Evolutionary conservation across 2,329 filamentous ascomycete species (phyloP).

Genomic region (Monosporascus sp.): DNA sequence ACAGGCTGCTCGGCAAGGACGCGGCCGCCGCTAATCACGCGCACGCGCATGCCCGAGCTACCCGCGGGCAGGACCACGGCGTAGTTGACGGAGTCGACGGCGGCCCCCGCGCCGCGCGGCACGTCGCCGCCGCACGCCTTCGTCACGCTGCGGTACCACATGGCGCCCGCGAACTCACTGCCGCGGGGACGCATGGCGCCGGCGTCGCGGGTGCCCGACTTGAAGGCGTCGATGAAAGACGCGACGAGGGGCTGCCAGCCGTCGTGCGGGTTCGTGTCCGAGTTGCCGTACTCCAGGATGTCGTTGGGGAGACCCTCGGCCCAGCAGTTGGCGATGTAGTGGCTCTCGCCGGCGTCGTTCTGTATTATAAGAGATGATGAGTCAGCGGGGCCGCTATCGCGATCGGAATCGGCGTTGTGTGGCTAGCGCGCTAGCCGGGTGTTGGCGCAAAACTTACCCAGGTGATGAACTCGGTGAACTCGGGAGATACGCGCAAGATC

Average conservation of each 20-base stretch:
- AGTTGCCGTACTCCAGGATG: slow-evolving; percentile 26
- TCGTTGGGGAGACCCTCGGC: slow-evolving; percentile 21
- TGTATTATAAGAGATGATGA: slow-evolving; percentile 3
- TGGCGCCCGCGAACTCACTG: slow-evolving; percentile 20
- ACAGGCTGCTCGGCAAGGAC: slow-evolving; percentile 15
- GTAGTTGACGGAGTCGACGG: slow-evolving; percentile 23
- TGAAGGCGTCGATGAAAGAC: slow-evolving; percentile 32
- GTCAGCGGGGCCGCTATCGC: not conserved
- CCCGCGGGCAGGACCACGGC: slow-evolving; percentile 20
- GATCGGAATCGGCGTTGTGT: too few species aligned
- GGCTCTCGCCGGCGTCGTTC: slow-evolving; percentile 32
- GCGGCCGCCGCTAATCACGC: slow-evolving; percentile 20
- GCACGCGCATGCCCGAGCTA: slow-evolving; percentile 9
- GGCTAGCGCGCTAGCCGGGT: too few species aligned
- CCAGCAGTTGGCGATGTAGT: slow-evolving; percentile 31
- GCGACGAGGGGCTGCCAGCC: slow-evolving; percentile 30
- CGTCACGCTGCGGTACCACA: slow-evolving; percentile 27
- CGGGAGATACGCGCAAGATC: slow-evolving; percentile 26
- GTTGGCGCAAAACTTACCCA: slow-evolving; percentile 14
- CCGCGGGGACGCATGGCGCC: slow-evolving; percentile 16
- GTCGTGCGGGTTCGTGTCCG: slow-evolving; percentile 20
- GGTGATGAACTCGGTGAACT: slow-evolving; percentile 29
- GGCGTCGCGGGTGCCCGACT: slow-evolving; percentile 14
- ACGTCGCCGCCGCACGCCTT: slow-evolving; percentile 12
- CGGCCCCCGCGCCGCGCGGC: slow-evolving; percentile 19